Base-by-base conservation (phyloP, 31 red algal genomes). In the Asparagopsis taxiformis region DNA sequence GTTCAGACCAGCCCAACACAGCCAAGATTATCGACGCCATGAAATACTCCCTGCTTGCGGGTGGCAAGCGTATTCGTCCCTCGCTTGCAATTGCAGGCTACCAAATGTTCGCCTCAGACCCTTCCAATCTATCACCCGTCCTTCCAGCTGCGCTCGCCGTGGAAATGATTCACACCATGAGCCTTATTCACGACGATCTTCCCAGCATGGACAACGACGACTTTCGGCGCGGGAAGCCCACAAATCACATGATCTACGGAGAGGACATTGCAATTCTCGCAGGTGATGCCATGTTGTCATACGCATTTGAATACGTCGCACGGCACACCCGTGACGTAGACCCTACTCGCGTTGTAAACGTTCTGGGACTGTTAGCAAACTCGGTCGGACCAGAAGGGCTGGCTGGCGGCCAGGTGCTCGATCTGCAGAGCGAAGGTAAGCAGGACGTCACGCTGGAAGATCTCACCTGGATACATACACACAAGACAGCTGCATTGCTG, bases 111-210 rank as follows among this genome's bases (percentile, higher is more conserved):
- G 74, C 64, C 23, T 90, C 85, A 2, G 46, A 67, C 30, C 54
- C 41, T 11, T 75, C 61, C 0, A 33, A 51, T 4, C 35, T 85
- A 38, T 63, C 68, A 11, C 53, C 76, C 6, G 90, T 88, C 53
- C 82, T 93, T 65, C 96, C 96, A 7, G 74, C 96, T 24, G 96
- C 96, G 23, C 62, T 94, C 17, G 97, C 97, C 19, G 70, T 95
- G 5, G 97, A 99, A 59, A 99, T 99, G 97, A 94, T 99, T 62
- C 97, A 99, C 68, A 95, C 88, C 72, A 95, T 95, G 92, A 88
- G 79, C 38, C 83, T 99, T 31, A 95, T 99, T 58, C 97, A 99
- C 70, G 97, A 99, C 56, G 97, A 99, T 63, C 70, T 99, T 26
- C 97, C 97, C 7, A 70, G 71, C 24, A 99, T 99, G 97, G 97